phyloP scores from a whole-genome alignment of 1,139 yeast genomes.

The Debaryomycetaceae sp. region DNA sequence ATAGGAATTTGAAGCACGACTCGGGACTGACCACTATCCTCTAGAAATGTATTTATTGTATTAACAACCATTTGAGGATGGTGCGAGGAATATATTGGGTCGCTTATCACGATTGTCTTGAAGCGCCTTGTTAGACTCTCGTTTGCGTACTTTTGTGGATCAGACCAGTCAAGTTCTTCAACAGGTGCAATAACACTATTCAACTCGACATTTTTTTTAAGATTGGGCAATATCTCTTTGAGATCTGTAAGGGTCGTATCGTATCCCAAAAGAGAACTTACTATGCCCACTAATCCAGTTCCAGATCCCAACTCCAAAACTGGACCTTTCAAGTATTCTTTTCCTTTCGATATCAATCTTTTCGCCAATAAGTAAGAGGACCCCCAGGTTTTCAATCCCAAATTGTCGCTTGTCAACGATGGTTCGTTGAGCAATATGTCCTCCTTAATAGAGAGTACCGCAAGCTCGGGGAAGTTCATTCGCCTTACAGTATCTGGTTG shows the following conservation, averaged over 20 bases:
- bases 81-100: conserved; percentile 79
- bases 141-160: conserved; percentile 42
- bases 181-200: conserved; percentile 43
- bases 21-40: conserved; percentile 30
- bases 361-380: conserved; percentile 72
- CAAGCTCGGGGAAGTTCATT: conserved; percentile 33
- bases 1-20: conserved; percentile 75
- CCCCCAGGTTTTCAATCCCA: conserved; percentile 97
- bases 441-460: conserved; percentile 9
- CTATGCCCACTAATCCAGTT: conserved; percentile 85
- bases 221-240: conserved; percentile 69
- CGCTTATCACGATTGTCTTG: conserved; percentile 69
- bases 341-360: conserved; percentile 31
- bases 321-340: conserved; percentile 29
- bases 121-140: conserved; percentile 27
- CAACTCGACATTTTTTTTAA: conserved; percentile 51
- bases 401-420: conserved; percentile 76
- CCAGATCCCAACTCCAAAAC: conserved; percentile 89
- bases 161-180: conserved; percentile 73
- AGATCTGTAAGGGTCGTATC: conserved; percentile 69
- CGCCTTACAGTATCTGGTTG: conserved; percentile 66
- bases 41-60: conserved; percentile 49
- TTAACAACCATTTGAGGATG: conserved; percentile 75
- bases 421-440: conserved; percentile 68
- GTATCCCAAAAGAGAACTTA: conserved; percentile 50